Evolutionary conservation across 129 eudicot species (phyloP), one percentile per base, ranked within the genome.

Genomic region (Artemisia tridentata): DNA sequence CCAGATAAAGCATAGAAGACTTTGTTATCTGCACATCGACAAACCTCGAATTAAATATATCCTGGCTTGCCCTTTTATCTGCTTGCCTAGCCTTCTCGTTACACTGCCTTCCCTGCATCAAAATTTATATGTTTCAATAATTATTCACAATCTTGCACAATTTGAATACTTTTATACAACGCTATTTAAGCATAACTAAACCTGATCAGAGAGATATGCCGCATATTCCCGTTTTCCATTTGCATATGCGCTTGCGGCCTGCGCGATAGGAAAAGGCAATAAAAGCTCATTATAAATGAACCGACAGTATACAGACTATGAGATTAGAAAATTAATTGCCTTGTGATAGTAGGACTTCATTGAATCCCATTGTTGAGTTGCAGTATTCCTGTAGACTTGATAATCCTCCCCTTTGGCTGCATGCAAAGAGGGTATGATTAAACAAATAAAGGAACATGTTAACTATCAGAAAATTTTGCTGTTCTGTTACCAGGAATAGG

Each of bases 241-340:
- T 53, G 95, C 72, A 81, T 75, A 90, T 65, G 99, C 99, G 19
- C 84, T 77, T 31, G 97, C 86, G 75, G 99, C 99, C 99, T 95
- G 80, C 74, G 81, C 25, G 34, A 61, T 46, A 71, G 10, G 8
- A 9, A 48, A 50, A 45, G 55, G 54, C 56, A 21, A 51, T 9
- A 11, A 69, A 63, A 43, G 1, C 63, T 62, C 74, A 74, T 10
- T 20, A 8, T n/a, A 69, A 2, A 23, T 69, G 20, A 52, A 49
- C 21, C 11, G 41, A 50, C 41, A 3, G 19, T n/a, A 53, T 70
- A 58, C 20, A 34, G 14, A 67, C 66, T n/a, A 61, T 11, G 16
- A 72, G 29, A 72, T 59, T 58, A 10, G 5, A 75, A 67, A 25
- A 51, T 19, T 21, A 46, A 23, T 27, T 68, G 80, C 99, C 99